Conservation (phyloP, 1,284 basidiomycete species). For the Neolentinus lepideus region DNA sequence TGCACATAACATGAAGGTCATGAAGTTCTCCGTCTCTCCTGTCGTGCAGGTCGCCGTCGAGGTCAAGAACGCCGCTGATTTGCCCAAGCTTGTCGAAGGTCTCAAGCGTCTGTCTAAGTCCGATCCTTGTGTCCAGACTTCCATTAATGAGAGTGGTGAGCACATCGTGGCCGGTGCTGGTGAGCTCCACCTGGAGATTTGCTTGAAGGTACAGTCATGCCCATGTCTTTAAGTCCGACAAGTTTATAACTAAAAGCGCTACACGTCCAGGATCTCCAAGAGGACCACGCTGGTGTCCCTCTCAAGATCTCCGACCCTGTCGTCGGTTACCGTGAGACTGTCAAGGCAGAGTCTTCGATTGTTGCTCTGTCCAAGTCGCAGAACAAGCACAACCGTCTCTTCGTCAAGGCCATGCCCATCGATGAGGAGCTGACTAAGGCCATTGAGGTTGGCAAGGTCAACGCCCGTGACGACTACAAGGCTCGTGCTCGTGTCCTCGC, state of each 20-base stretch:
- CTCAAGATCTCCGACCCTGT: constrained; percentile 99
- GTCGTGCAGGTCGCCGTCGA: constrained; percentile 99
- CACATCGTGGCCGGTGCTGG: constrained; percentile 99
- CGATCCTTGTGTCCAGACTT: constrained; percentile 98
- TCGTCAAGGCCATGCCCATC: constrained; percentile 87
- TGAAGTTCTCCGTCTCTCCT: constrained; percentile 99
- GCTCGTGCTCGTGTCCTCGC: constrained; percentile 91
- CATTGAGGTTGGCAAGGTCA: constrained; percentile 87
- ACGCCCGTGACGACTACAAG: constrained; percentile 97
- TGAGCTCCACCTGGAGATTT: constrained; percentile 99
- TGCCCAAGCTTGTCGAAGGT: constrained; percentile 99
- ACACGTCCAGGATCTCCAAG: constrained; percentile 78
- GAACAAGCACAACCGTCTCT: constrained; percentile 99
- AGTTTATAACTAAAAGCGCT: not conserved
- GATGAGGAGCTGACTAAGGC: constrained; percentile 93
- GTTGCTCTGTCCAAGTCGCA: constrained; percentile 98
- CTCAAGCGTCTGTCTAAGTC: constrained; percentile 99
- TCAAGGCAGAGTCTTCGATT: constrained; percentile 93
- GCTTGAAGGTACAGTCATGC: constrained; percentile 73
- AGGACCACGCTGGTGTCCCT: constrained; percentile 99
- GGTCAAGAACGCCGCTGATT: constrained; percentile 99
- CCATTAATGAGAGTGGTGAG: constrained; percentile 90
- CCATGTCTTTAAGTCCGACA: not conserved
- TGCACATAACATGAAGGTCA: constrained; percentile 99
- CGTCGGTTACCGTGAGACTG: constrained; percentile 97